Base-by-base conservation (phyloP, 768 basidiomycete species). In the Lactarius tabidus region DNA sequence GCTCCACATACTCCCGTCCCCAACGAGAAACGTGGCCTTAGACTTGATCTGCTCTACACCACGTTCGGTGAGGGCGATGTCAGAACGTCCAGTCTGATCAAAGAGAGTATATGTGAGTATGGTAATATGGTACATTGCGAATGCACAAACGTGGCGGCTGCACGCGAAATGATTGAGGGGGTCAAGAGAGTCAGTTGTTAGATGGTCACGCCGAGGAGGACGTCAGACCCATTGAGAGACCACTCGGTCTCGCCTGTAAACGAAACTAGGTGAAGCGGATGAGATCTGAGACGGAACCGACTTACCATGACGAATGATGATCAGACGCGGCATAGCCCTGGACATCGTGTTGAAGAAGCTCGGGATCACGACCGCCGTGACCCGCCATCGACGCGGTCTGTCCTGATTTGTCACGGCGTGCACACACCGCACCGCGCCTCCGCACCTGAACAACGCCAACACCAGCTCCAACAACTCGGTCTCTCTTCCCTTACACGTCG, bases 181-280 rank as follows among this genome's bases (percentile, higher is more conserved):
- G 5, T 17, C 4, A 36, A 6, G 8, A 12, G 23, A 12, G 29
- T 48, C 1, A 60, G 59, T n/a, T 17, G 48, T 51, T 33, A 67
- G 59, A 52, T n/a, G 26, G 28, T 26, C 26, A 26, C 2, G 26
- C 28, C 48, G 26, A 45, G 23, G 18, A 12, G 48, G 59, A 35
- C 23, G 31, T 75, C 84, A 74, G 63, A 88, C 85, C 93, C 94
- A 70, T 90, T 94, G 52, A 89, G 71, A 20, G 91, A 92, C 94
- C 95, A 98, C 74, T 95, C 95, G 1, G 95, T 98, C 79, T 97
- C 90, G 36, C 93, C 91, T 93, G 54, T 23, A 31, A 39, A 26
- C 57, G 57, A 2, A 20, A n/a, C 38, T 61, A 2, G 58, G 14
- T 35, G 38, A 51, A 41, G 53, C 45, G 29, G 28, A 52, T 20